Evolutionary conservation across 768 basidiomycete genomes (phyloP), one percentile per base, ranked within the genome.

Genomic region (Amanita rubescens): DNA sequence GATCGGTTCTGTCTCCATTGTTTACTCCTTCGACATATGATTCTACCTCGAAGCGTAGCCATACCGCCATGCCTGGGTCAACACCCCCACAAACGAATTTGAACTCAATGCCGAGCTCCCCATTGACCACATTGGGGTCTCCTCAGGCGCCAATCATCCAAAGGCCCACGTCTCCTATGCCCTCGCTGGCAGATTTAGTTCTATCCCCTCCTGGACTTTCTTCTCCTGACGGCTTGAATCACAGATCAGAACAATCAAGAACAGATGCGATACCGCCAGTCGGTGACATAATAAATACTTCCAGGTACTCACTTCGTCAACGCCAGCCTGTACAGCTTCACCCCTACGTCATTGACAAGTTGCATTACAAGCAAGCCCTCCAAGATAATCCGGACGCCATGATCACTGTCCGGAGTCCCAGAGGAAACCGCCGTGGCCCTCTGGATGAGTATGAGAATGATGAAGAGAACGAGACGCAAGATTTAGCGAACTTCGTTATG

Each of bases 311-410:
- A 0, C 68, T 88, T 34, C 81, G 87, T 33, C 59, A 62, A 43
- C 78, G 87, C 19, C 68, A 75, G 30, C 64, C 74, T 34, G 70
- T 75, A 17, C 87, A 90, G 60, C 55, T 81, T 14, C 74, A 78
- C 11, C 87, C 87, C 1, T 90, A 83, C 59, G 73, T 71, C 10
- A 74, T 75, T 32, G 86, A 89, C 54, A 69, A 76, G 49, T 38
- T 69, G 10, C 37, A 66, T 34, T 89, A 89, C 62, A 75, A 78
- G 52, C 64, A 65, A 12, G 72, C 75, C 48, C 65, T 89, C 57
- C 71, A 71, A 27, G 58, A 62, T 0, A 77, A 75, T 56, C 87
- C 85, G 2, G 88, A 89, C 19, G 87, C 87, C 1, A 79, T 89
- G 39, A 73, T 90, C 42, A 81, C 77, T 52, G 53, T 74, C 22